Base-by-base conservation (phyloP, 805 yeast species). In the Candida ulmi region DNA sequence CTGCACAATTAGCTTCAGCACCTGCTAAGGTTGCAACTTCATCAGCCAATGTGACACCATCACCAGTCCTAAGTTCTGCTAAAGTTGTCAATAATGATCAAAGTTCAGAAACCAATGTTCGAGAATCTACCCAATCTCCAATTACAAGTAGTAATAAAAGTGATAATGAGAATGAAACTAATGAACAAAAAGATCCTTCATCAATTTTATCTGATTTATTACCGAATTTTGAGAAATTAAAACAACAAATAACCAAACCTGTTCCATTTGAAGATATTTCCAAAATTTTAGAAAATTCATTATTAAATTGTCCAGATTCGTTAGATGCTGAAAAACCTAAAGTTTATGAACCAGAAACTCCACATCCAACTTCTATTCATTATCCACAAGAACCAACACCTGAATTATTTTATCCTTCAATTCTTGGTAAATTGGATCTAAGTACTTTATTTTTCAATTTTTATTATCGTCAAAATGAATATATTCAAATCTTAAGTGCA, bases 391-490 rank as follows among this genome's bases (percentile, higher is more conserved):
- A 84, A 44, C 90, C 90, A 25, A 48, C 69, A 19, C 57, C 67
- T 15, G 60, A 67, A 29, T 52, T 76, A 39, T 82, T 78, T 37
- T 78, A 80, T 46, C 69, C 79, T 13, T 67, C 69, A 38, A 61
- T 84, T 31, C 69, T 86, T 62, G 67, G 74, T 21, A 87, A 83
- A 52, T 75, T 91, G 52, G 95, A 88, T 54, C 68, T 80, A 25
- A 96, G 88, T 55, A 91, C 98, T 2, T 63, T 93, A 49, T 90
- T 91, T 50, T 93, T 86, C 69, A 84, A 91, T 37, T 93, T 93
- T 63, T 93, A 93, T 65, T 93, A 88, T 48, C 66, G 66, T 39
- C 84, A 78, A 51, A 86, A 83, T 21, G 71, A 82, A 15, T 82
- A 82, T 52, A 76, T 80, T 45, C 93, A 84, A 58, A 71, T 76